Base-by-base conservation (phyloP, 176 grass and related monocot genomes). In the Eleusine coracana region DNA sequence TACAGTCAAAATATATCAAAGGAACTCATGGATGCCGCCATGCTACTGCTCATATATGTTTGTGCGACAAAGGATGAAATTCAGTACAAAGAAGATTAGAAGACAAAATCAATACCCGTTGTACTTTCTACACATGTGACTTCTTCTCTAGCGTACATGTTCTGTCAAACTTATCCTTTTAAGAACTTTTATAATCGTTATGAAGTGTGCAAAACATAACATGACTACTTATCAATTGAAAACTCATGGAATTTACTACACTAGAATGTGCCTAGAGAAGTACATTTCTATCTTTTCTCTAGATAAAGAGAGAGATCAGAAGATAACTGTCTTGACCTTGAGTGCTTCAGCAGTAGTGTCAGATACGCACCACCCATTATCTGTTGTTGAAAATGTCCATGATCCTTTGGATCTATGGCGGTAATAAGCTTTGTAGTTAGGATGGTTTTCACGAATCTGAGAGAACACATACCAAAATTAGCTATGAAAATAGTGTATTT, bases 351-450 rank as follows among this genome's bases (percentile, higher is more conserved):
- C 80, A 15, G 81, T 92, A 75, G 80, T 87, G 73, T 89, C 87
- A 54, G 84, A 84, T 55, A 87, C 74, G 4, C 72, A 76, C 77
- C 87, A 92, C 17, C 87, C 91, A 11, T 89, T 80, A 73, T 92
- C 91, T 49, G 72, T 41, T 25, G 87, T 92, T 28, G 91, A 92
- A 64, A 87, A 85, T 63, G 91, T 83, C 87, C 91, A 92, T 55
- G 87, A 82, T 68, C 90, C 90, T 92, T 89, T 89, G 0, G 90
- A 83, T 55, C 66, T 76, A 38, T 92, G 86, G 13, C 86, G 86
- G 11, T 89, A 92, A 18, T 75, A 83, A 51, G 29, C 12, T 83
- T 89, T 28, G 2, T 66, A 31, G 1, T 85, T 46, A 27, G 70
- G 64, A 82, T 78, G 87, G 38, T 92, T 82, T 80, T 86, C 83